Evolutionary conservation across 1,284 basidiomycete genomes (phyloP).

Genomic region (Naganishia sp.): DNA sequence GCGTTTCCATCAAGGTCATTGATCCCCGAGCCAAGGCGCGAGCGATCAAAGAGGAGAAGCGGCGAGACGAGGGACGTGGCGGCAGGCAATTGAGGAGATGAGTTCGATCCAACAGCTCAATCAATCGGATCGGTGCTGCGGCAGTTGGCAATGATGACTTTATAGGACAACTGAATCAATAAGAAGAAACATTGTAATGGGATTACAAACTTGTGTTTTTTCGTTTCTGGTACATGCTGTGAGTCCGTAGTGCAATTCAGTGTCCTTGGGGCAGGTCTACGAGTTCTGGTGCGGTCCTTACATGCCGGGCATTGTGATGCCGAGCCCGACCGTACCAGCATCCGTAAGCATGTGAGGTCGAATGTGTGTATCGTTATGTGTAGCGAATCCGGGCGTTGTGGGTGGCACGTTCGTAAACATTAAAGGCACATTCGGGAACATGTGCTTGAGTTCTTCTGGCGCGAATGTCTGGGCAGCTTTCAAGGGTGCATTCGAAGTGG

Average conservation of each 20-base stretch:
- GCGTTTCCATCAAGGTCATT: slow-evolving; percentile 44
- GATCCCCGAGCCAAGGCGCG: slow-evolving; percentile 52
- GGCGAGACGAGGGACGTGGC: slow-evolving; percentile 11
- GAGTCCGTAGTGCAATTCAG: neutral
- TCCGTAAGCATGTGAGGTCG: neutral
- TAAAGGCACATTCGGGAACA: neutral
- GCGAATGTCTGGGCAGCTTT: neutral
- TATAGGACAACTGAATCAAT: neutral
- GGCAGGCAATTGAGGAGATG: slow-evolving; percentile 2
- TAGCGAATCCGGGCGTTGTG: neutral
- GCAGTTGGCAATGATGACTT: neutral
- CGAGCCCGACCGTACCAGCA: slow-evolving; percentile 18
- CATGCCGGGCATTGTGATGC: slow-evolving; percentile 22
- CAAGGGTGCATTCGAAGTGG: too few species aligned
- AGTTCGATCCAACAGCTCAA: too few species aligned
- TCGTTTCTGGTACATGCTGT: neutral
- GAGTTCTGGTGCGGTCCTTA: neutral
- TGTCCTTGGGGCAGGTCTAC: neutral
- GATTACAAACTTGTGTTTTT: neutral
- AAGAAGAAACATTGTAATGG: neutral
- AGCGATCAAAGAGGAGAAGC: slow-evolving; percentile 40
- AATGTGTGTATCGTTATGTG: neutral
- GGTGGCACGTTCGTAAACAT: slow-evolving; percentile 19
- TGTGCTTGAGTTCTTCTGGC: slow-evolving; percentile 8
- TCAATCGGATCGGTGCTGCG: too few species aligned